Conservation (phyloP, 2,329 filamentous ascomycete genomes). For the Fusarium secorum region DNA sequence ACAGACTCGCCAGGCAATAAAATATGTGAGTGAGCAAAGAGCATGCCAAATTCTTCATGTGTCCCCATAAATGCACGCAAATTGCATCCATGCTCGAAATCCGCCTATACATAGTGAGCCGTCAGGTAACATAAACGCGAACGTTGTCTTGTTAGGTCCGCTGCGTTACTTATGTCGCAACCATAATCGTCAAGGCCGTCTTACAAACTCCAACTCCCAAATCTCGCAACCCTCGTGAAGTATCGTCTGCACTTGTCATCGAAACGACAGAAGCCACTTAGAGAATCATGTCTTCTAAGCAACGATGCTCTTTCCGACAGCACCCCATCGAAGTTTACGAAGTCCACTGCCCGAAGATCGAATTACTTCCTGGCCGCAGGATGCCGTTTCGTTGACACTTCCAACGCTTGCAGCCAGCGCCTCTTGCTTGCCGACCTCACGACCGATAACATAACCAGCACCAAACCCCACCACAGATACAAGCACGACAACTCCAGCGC, state of each 20-base stretch:
- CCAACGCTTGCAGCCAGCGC: constrained; percentile 51
- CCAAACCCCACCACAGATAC: constrained; percentile 74
- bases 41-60: constrained; percentile 15
- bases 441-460: constrained; percentile 72
- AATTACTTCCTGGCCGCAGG: constrained; percentile 63
- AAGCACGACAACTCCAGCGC: constrained; percentile 72
- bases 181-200: constrained; percentile 5
- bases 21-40: not conserved
- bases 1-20: constrained; percentile 15
- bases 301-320: constrained; percentile 59
- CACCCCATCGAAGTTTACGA: constrained; percentile 63
- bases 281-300: constrained; percentile 45
- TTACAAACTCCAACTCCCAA: not conserved
- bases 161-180: constrained; percentile 32
- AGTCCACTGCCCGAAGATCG: constrained; percentile 60
- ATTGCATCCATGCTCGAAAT: constrained; percentile 7
- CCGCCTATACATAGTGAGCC: constrained; percentile 11
- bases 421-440: constrained; percentile 71
- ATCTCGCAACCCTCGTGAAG: not conserved
- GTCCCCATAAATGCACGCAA: constrained; percentile 23
- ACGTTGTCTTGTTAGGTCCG: constrained; percentile 12
- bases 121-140: constrained; percentile 26
- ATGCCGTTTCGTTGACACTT: constrained; percentile 55
- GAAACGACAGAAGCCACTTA: not conserved
- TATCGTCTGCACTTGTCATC: not conserved